A percentile compares a stretch with the other conserved stretches of the same genome.
These are phyloP conservation scores for Paramecium biaurelia DNA, from an alignment of 73 alveolate genomes.

Conservation along the genomic window DNA sequence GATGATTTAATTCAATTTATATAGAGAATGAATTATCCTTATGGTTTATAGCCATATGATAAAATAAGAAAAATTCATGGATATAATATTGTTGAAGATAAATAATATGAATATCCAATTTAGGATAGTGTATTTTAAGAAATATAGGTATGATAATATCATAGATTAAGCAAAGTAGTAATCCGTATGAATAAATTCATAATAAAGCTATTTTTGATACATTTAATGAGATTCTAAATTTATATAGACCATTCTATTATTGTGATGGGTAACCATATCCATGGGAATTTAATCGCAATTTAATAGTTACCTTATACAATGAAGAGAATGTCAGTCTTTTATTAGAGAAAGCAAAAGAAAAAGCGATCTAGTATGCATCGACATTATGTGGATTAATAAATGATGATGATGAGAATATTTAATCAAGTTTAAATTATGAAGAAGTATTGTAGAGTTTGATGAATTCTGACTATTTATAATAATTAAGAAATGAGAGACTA, in stretches of 20 bases:
- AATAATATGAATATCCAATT: background rate
- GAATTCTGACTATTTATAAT: slow-evolving; percentile 27
- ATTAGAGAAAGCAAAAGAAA: slow-evolving; percentile 48
- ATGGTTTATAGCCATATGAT: slow-evolving; percentile 43
- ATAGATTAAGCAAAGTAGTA: slow-evolving; percentile 33
- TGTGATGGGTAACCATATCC: slow-evolving; percentile 57
- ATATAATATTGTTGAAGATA: background rate
- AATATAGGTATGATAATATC: background rate
- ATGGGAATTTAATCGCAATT: slow-evolving; percentile 16
- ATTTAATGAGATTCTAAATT: slow-evolving; percentile 72
- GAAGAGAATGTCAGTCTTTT: background rate
- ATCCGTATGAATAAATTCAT: slow-evolving; percentile 61
- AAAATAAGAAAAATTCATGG: slow-evolving; percentile 51
- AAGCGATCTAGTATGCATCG: slow-evolving; percentile 36
- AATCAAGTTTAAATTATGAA: background rate
- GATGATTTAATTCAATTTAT: background rate
- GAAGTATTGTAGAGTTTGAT: background rate
- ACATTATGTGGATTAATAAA: slow-evolving; percentile 42
- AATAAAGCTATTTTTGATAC: slow-evolving; percentile 81
- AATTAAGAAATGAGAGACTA: slow-evolving; percentile 53
- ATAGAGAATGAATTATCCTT: slow-evolving; percentile 51
- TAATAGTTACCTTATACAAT: background rate
- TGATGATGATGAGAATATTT: slow-evolving; percentile 31
- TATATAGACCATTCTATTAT: slow-evolving; percentile 70
- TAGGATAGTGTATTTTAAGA: background rate